Base-by-base conservation (phyloP, 305 asterid species). In the Solanum aculeatissimum region DNA sequence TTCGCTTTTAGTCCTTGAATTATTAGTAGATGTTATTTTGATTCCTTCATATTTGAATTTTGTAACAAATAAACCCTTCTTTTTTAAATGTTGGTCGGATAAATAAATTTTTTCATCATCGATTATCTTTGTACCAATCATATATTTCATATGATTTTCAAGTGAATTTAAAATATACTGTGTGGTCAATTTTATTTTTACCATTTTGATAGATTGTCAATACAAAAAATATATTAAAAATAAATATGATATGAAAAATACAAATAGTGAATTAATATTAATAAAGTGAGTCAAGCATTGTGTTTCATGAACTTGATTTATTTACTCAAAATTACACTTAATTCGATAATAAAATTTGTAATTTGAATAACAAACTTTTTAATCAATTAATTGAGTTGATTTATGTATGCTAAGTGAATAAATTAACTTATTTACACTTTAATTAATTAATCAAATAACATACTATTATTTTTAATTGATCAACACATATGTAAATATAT, bases 351-450 rank as follows among this genome's bases (percentile, higher is more conserved):
- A 0, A 7, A 53, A 53, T 2, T 16, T 15, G 9, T 53, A 53
- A 53, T 16, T 7, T 16, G 16, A 66, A 32, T 5, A 4, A 15
- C 21, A 29, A 32, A 7, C 1, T 9, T 3, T 0, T 32, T 66
- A 54, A 18, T 54, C 55, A 51, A 14, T 6, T 12, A 3, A 7
- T 15, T 9, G 7, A 65, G 18, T 1, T 16, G 0, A 1, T 2
- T 10, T 7, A 27, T 0, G 0, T 14, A 0, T 14, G 0, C 0
- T 14, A 0, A 6, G 1, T 66, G 9, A 29, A 32, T 21, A 32
- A 32, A 63, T 13, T 1, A 63, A 66, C 4, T 0, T 29, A 32
- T 29, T 0, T 13, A 2, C 32, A 15, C 0, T 23, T 66, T 0
- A 0, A 66, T 66, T 66, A 32, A 32, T 66, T 32, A 66, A 65